phyloP scores from a whole-genome alignment of 2,329 filamentous ascomycete species.

The Dactylellina leptospora region DNA sequence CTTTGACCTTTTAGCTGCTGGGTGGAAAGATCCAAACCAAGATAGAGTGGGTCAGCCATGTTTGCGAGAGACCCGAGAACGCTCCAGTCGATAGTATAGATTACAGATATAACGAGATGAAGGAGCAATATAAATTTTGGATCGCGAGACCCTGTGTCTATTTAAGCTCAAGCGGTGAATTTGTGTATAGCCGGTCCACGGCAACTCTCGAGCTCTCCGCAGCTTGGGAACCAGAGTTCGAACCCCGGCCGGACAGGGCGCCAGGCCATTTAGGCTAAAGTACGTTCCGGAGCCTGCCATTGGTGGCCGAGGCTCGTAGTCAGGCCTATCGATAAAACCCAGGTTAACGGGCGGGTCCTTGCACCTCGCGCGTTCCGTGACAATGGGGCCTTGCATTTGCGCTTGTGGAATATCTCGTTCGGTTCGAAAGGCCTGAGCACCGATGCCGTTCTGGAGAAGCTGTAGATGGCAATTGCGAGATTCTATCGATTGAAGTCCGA shows the following conservation, averaged over 20 bases:
- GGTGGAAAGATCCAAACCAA: slow-evolving; percentile 95
- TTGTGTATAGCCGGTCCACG: background rate
- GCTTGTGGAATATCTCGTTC: too few relatives aligned
- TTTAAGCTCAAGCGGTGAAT: slow-evolving; percentile 37
- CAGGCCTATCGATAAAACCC: slow-evolving; percentile 35
- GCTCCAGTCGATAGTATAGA: too few relatives aligned
- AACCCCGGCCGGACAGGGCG: slow-evolving; percentile 1
- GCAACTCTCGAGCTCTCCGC: background rate
- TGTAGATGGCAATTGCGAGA: background rate
- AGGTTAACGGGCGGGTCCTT: slow-evolving; percentile 17
- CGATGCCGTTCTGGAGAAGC: too few relatives aligned
- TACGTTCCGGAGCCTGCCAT: slow-evolving; percentile 13
- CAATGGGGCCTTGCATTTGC: slow-evolving; percentile 34
- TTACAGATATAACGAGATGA: too few relatives aligned
- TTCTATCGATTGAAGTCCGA: background rate
- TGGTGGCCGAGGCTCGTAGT: slow-evolving; percentile 21
- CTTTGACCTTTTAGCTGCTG: slow-evolving; percentile 87
- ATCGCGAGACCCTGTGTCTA: slow-evolving; percentile 30
- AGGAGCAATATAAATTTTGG: slow-evolving; percentile 22
- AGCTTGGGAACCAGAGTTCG: slow-evolving; percentile 13
- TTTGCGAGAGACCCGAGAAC: background rate
- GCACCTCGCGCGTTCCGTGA: slow-evolving; percentile 13
- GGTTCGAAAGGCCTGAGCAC: too few relatives aligned
- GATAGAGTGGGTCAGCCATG: slow-evolving; percentile 72
- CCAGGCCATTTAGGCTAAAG: slow-evolving; percentile 48